These are phyloP conservation scores for Saitozyma podzolica DNA, from an alignment of 768 basidiomycete genomes.

Conservation along the genomic window DNA sequence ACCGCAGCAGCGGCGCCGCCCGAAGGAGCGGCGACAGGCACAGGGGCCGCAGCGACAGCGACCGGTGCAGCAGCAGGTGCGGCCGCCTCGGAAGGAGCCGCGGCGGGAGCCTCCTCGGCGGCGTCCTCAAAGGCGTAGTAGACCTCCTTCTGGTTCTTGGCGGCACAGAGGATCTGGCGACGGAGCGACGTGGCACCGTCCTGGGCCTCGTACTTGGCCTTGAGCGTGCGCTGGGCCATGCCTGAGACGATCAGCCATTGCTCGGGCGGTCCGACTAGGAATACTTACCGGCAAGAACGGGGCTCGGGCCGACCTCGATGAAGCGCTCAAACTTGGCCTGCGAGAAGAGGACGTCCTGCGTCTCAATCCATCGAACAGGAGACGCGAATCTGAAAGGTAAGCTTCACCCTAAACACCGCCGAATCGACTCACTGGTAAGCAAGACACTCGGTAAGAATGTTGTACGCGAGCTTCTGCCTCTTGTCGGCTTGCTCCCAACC, in stretches of 20 bases:
- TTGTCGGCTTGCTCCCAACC: slow-evolving; percentile 77
- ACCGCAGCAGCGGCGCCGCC: slow-evolving; percentile 70
- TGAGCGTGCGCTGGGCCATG: slow-evolving; percentile 48
- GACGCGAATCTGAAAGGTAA: slow-evolving; percentile 59
- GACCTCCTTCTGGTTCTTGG: slow-evolving; percentile 94
- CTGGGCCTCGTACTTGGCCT: slow-evolving; percentile 77
- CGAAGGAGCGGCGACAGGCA: slow-evolving; percentile 54
- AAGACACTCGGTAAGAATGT: slow-evolving; percentile 91
- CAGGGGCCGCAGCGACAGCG: slow-evolving; percentile 48
- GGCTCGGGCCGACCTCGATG: slow-evolving; percentile 93
- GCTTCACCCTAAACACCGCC: neutral
- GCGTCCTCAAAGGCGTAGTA: slow-evolving; percentile 98
- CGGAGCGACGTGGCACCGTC: slow-evolving; percentile 81
- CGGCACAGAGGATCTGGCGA: slow-evolving; percentile 83
- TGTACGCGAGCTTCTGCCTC: slow-evolving; percentile 91
- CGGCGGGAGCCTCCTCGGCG: slow-evolving; percentile 53
- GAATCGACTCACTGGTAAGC: slow-evolving; percentile 82
- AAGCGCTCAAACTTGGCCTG: slow-evolving; percentile 85
- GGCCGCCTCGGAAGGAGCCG: slow-evolving; percentile 51
- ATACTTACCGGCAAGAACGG: slow-evolving; percentile 70
- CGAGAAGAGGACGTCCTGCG: slow-evolving; percentile 89
- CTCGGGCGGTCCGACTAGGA: no score
- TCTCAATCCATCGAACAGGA: slow-evolving; percentile 99
- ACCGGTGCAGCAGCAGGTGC: slow-evolving; percentile 55
- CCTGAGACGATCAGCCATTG: neutral